Evolutionary conservation across 2,329 filamentous ascomycete species (phyloP).

Genomic region (Drechslera avenae): DNA sequence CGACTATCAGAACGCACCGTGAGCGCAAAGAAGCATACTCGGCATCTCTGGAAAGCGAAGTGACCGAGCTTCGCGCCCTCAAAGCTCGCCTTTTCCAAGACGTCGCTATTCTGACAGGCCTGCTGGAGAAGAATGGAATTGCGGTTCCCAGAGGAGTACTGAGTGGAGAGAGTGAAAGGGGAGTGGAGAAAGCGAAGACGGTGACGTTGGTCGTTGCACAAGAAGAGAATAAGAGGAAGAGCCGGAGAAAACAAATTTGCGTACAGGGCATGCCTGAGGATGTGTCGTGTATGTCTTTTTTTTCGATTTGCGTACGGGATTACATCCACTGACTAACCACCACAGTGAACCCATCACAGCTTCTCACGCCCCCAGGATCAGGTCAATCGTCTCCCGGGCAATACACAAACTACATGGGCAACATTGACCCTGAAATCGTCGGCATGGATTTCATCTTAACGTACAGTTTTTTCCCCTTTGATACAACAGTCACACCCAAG

Average conservation of each 20-base stretch:
- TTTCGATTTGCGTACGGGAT: background rate
- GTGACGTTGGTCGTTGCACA: background rate
- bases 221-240: constrained; percentile 1
- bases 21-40: constrained; percentile 44
- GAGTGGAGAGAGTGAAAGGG: background rate
- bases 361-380: background rate
- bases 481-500: background rate
- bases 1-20: constrained; percentile 32
- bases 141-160: constrained; percentile 1
- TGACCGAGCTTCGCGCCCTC: constrained; percentile 37
- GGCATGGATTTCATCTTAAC: constrained; percentile 46
- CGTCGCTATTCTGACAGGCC: constrained; percentile 25
- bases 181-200: background rate
- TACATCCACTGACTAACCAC: background rate
- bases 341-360: background rate
- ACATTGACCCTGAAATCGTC: constrained; percentile 23
- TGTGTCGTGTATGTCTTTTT: background rate
- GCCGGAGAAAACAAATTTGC: constrained; percentile 7
- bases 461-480: constrained; percentile 25
- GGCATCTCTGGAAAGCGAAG: constrained; percentile 36
- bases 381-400: background rate
- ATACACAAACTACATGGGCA: constrained; percentile 3
- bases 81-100: constrained; percentile 38
- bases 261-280: background rate
- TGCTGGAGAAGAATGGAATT: constrained; percentile 28